Evolutionary conservation across 768 basidiomycete species (phyloP), one percentile per base, ranked within the genome.

Genomic region (Panellus pusillus): DNA sequence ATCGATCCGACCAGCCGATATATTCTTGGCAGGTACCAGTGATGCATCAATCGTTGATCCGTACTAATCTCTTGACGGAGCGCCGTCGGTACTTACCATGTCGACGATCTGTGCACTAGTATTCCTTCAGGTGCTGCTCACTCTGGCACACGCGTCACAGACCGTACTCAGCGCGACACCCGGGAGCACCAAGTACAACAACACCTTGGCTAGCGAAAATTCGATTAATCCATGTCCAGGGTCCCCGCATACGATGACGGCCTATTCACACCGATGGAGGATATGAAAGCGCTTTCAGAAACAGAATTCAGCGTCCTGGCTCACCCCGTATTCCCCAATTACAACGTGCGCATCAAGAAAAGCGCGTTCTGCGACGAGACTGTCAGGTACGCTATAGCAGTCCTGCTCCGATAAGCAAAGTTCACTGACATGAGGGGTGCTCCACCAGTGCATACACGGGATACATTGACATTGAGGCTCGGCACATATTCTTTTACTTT

Each of bases 401-500:
- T 13, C 41, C 11, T 27, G 2, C 24, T 9, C 3, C 39, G 39
- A 40, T 40, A 15, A 3, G 42, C 12, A 13, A 11, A 48, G 9
- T 32, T 44, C 17, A 15, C 37, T 50, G 32, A 35, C 32, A 11
- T 35, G 32, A 32, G 11, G 32, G 32, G 14, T 11, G 32, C 24
- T 24, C 24, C 27, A 55, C 8, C 9, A 84, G 81, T 17, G 69
- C 77, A 1, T 87, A 82, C 63, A 84, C 84, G 0, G 86, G 86
- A 9, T 87, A 87, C 59, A 83, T 87, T 49, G 85, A 87, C 54
- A 74, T 84, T 41, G 72, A 81, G 63, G 74, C 82, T 6, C 74
- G 83, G 5, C 85, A 86, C 62, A 58, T 86, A 15, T 86, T 86
- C 64, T 89, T 89, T 74, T 87, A 87, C 71, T 89, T 89, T 66